These are phyloP conservation scores for Apiotrichum veenhuisii DNA, from an alignment of 1,284 basidiomycete species.

Conservation along the genomic window DNA sequence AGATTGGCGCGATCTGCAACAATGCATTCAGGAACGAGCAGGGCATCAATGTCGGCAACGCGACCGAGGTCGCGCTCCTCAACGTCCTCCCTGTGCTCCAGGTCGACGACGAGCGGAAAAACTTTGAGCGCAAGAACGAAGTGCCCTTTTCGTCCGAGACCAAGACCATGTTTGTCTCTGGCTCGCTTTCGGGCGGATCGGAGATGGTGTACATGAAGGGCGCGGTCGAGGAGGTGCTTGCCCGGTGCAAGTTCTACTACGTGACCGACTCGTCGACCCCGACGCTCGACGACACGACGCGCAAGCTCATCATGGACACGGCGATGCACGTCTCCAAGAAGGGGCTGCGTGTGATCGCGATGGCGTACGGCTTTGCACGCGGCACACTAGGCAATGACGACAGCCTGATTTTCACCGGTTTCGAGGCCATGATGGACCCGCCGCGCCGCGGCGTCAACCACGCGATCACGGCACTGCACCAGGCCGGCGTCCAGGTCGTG, in stretches of 20 bases:
- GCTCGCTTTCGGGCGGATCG: conserved; percentile 55
- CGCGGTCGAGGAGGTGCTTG: conserved; percentile 80
- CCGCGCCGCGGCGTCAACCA: conserved; percentile 89
- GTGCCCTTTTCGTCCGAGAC: conserved; percentile 86
- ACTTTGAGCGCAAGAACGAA: conserved; percentile 72
- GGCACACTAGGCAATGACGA: conserved; percentile 41
- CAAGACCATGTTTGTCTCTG: conserved; percentile 88
- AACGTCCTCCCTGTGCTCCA: conserved; percentile 73
- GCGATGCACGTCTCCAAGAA: conserved; percentile 67
- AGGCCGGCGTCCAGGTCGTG: conserved; percentile 86
- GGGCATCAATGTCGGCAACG: conserved; percentile 76
- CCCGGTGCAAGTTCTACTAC: conserved; percentile 81
- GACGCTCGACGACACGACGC: conserved; percentile 64
- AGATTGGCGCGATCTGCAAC: conserved; percentile 56
- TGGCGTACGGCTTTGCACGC: conserved; percentile 71
- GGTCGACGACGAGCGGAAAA: conserved; percentile 62
- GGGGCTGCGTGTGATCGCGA: conserved; percentile 82
- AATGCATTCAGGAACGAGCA: conserved; percentile 63
- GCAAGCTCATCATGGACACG: conserved; percentile 63
- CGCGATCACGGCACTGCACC: conserved; percentile 72
- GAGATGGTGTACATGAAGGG: conserved; percentile 91
- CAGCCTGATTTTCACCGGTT: conserved; percentile 81
- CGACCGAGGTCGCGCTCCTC: conserved; percentile 88
- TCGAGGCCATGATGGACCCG: conserved; percentile 93
- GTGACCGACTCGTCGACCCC: conserved; percentile 79